phyloP scores from a whole-genome alignment of 177 flowering plant species.

The Vitis hybrid region DNA sequence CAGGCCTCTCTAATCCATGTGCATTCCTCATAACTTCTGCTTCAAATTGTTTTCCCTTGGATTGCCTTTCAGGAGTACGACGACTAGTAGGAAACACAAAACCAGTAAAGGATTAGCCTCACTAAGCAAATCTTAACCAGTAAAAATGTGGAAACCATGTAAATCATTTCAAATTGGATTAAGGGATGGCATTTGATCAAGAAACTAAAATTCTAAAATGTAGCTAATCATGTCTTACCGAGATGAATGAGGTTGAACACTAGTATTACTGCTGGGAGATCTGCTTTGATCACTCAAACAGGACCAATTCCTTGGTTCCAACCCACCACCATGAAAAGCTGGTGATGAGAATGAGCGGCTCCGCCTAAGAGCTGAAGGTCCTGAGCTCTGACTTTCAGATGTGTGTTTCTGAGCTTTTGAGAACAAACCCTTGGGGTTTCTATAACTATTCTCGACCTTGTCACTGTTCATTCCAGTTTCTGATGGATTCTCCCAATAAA shows the following conservation, averaged over 20 bases:
- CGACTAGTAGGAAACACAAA: conserved; percentile 27
- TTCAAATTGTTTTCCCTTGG: conserved; percentile 25
- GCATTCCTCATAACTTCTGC: conserved; percentile 16
- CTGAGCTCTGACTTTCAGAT: conserved; percentile 34
- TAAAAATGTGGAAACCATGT: background rate
- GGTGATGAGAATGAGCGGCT: conserved; percentile 80
- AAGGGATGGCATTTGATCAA: background rate
- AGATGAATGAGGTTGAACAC: conserved; percentile 27
- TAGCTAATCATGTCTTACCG: conserved; percentile 36
- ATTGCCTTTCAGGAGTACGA: conserved; percentile 55
- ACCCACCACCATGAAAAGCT: conserved; percentile 28
- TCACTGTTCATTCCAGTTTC: conserved; percentile 22
- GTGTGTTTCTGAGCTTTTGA: conserved; percentile 36
- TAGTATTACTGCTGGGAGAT: conserved; percentile 44
- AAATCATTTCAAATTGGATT: background rate
- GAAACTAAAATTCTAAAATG: background rate
- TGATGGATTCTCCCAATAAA: conserved; percentile 40
- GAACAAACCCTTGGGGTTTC: conserved; percentile 25
- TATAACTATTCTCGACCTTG: conserved; percentile 20
- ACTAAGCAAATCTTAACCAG: background rate
- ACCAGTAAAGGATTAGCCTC: background rate
- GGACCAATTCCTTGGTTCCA: conserved; percentile 25
- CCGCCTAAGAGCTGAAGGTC: conserved; percentile 44
- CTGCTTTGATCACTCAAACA: conserved; percentile 30
- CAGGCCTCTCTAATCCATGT: conserved; percentile 28